phyloP scores from a whole-genome alignment of 768 basidiomycete species.

The Naganishia antarctica region DNA sequence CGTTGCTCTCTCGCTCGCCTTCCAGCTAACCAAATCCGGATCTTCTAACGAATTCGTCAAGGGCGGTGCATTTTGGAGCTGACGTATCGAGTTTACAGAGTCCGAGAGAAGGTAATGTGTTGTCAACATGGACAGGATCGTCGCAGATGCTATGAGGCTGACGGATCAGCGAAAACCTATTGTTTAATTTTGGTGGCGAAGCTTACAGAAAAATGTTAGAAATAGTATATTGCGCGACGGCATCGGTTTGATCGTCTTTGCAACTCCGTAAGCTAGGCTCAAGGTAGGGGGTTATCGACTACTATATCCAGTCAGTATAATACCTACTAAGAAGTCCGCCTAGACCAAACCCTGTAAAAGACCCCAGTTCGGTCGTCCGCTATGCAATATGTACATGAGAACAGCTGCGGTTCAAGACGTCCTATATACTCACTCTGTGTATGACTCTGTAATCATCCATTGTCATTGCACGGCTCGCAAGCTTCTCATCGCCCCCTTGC shows the following conservation, averaged over 20 bases:
- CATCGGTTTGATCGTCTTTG: conserved; percentile 3
- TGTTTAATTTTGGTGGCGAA: too few species aligned
- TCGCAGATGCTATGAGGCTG: conserved; percentile 2
- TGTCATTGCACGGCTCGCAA: conserved; percentile 9
- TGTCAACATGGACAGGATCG: conserved; percentile 11
- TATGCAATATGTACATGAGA: too few species aligned
- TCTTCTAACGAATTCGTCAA: conserved; percentile 3
- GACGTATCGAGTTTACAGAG: conserved; percentile 11
- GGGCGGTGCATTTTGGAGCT: neutral
- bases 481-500: conserved; percentile 2
- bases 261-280: neutral
- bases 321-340: neutral
- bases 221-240: conserved; percentile 16
- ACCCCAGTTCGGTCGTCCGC: conserved; percentile 12
- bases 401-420: too few species aligned
- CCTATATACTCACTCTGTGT: neutral
- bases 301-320: neutral
- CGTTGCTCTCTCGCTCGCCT: conserved; percentile 5
- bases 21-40: conserved; percentile 16
- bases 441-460: conserved; percentile 13
- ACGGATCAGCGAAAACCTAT: too few species aligned
- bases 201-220: conserved; percentile 18
- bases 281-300: too few species aligned
- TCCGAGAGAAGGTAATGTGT: conserved; percentile 15
- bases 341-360: conserved; percentile 8